phyloP scores from a whole-genome alignment of 2,329 filamentous ascomycete genomes.

The Ophiostoma piceae region DNA sequence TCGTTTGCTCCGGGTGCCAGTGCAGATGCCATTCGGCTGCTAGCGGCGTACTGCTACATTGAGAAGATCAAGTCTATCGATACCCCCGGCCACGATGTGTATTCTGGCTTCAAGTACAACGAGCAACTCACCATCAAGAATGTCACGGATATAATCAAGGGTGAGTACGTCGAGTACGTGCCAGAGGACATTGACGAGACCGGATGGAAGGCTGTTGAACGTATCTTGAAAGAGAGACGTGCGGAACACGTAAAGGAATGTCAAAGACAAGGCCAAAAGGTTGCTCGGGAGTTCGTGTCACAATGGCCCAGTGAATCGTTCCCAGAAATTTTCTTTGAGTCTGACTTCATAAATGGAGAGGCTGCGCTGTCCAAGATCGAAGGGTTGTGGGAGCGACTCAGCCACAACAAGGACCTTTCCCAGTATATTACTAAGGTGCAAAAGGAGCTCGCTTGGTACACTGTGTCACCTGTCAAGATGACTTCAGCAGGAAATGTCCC shows the following conservation, averaged over 20 bases:
- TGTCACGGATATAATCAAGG: not conserved
- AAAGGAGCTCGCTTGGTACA: not conserved
- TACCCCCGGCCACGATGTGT: conserved; percentile 29
- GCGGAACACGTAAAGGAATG: not conserved
- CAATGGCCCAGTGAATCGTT: conserved; percentile 5
- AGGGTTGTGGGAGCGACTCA: conserved; percentile 45
- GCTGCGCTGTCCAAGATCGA: conserved; percentile 39
- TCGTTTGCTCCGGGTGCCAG: conserved; percentile 30
- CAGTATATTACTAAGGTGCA: conserved; percentile 43
- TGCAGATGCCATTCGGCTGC: conserved; percentile 31
- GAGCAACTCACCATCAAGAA: not conserved
- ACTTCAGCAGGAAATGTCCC: not conserved
- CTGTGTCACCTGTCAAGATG: not conserved
- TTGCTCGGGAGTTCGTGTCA: not conserved
- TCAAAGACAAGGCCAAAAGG: not conserved
- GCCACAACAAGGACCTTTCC: conserved; percentile 44
- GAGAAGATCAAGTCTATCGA: conserved; percentile 36
- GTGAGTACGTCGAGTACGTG: conserved; percentile 6
- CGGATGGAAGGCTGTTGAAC: not conserved
- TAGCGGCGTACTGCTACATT: conserved; percentile 43
- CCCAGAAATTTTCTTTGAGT: not conserved
- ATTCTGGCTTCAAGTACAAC: conserved; percentile 16
- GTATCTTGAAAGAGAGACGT: not conserved
- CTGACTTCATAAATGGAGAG: conserved; percentile 35
- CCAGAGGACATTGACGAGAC: not conserved